Conservation (phyloP, 2,329 filamentous ascomycete species). For the Massarina eburnea region DNA sequence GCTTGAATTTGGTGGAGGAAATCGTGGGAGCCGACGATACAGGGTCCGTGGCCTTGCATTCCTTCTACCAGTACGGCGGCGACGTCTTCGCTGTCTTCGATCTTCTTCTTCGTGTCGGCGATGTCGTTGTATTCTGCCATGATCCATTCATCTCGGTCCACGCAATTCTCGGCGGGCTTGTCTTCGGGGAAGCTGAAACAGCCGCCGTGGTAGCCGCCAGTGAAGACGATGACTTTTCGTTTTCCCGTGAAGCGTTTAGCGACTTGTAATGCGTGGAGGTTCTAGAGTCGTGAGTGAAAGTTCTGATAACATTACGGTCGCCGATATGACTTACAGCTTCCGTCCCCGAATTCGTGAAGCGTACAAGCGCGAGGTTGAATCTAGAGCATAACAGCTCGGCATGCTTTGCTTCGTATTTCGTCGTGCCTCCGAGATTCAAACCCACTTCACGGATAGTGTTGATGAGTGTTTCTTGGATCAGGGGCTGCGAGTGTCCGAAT, state of each 20-base stretch:
- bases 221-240: constrained; percentile 49
- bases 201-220: constrained; percentile 58
- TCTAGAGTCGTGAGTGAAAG: no score
- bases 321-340: no score
- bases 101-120: constrained; percentile 46
- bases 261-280: constrained; percentile 26
- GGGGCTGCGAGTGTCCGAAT: constrained; percentile 34
- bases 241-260: constrained; percentile 53
- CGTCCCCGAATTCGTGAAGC: constrained; percentile 34
- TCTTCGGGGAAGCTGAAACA: constrained; percentile 51
- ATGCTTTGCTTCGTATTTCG: constrained; percentile 20
- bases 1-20: constrained; percentile 58
- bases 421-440: constrained; percentile 28
- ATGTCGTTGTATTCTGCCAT: constrained; percentile 65
- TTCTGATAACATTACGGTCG: no score
- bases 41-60: constrained; percentile 66
- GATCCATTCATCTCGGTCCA: constrained; percentile 59
- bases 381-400: constrained; percentile 23
- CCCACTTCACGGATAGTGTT: constrained; percentile 36
- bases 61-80: constrained; percentile 68
- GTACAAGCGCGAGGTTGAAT: constrained; percentile 23
- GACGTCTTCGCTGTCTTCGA: constrained; percentile 48
- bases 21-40: constrained; percentile 51
- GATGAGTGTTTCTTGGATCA: constrained; percentile 23
- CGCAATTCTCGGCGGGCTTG: constrained; percentile 47